phyloP scores from a whole-genome alignment of 2,329 filamentous ascomycete species.

The Huntiella savannae region DNA sequence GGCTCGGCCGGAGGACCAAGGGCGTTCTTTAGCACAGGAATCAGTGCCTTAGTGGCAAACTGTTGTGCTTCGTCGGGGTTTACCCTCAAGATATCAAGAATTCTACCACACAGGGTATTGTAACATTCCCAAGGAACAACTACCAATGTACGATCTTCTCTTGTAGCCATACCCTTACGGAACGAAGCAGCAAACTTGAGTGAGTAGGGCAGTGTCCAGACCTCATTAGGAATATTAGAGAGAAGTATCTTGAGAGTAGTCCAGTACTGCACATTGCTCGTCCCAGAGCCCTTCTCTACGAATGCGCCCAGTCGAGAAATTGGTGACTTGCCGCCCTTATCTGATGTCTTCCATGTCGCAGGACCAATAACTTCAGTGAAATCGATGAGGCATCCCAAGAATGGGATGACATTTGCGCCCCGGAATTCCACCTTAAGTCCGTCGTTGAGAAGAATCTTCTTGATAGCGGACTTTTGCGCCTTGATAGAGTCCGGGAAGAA shows the following conservation, averaged over 20 bases:
- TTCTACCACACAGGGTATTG: constrained; percentile 39
- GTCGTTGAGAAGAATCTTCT: constrained; percentile 47
- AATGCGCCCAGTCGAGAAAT: constrained; percentile 46
- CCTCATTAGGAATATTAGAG: constrained; percentile 32
- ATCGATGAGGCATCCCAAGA: not conserved
- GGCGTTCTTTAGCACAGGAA: constrained; percentile 36
- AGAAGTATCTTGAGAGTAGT: constrained; percentile 43
- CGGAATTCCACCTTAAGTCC: constrained; percentile 57
- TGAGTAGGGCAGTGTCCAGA: constrained; percentile 28
- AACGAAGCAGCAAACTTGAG: constrained; percentile 46
- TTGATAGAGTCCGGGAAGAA: constrained; percentile 27
- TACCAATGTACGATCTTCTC: constrained; percentile 56
- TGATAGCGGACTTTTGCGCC: constrained; percentile 30
- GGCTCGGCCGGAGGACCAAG: constrained; percentile 27
- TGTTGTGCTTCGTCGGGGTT: constrained; percentile 22
- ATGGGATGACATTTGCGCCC: constrained; percentile 31
- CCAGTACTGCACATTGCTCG: constrained; percentile 59
- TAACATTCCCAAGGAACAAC: constrained; percentile 60
- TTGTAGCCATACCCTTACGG: constrained; percentile 48
- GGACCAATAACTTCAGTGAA: constrained; percentile 41
- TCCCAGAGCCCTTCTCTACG: constrained; percentile 67
- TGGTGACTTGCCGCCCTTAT: constrained; percentile 32
- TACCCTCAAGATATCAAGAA: constrained; percentile 28
- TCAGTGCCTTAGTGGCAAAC: constrained; percentile 31
- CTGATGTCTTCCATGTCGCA: constrained; percentile 41